Percentiles rank a stretch among this genome's conserved stretches.
These are phyloP conservation scores for Paramecium sexaurelia DNA, from an alignment of 73 alveolate species.

Conservation along the genomic window DNA sequence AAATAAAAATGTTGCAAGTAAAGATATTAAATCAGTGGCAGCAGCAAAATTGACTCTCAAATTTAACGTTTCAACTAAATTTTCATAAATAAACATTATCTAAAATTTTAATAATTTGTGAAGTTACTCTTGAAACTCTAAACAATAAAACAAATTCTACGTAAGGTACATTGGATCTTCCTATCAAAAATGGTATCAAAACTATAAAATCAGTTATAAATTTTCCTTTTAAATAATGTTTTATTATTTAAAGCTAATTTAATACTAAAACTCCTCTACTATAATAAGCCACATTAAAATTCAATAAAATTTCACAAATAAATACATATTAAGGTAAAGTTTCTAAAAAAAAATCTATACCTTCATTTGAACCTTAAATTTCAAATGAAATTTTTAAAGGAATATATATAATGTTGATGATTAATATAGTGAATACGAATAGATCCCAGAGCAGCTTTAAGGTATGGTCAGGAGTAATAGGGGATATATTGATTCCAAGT, in stretches of 20 bases:
- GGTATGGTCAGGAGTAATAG: constrained; percentile 8
- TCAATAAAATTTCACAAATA: constrained; percentile 14
- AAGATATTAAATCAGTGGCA: background rate
- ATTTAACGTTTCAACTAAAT: constrained; percentile 17
- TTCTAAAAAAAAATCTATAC: constrained; percentile 21
- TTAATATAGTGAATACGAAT: background rate
- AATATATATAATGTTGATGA: constrained; percentile 5
- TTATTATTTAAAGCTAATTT: background rate
- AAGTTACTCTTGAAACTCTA: constrained; percentile 54
- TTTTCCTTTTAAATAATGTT: constrained; percentile 55
- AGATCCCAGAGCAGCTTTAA: constrained; percentile 23
- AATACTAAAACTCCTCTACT: constrained; percentile 21
- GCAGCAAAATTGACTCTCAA: constrained; percentile 44
- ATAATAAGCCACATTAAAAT: constrained; percentile 50
- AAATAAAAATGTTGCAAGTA: background rate
- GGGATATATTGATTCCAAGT: background rate
- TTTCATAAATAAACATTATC: constrained; percentile 28
- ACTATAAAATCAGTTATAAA: constrained; percentile 40
- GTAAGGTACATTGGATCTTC: constrained; percentile 41
- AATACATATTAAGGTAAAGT: constrained; percentile 43
- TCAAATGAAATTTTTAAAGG: constrained; percentile 47
- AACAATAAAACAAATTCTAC: constrained; percentile 31
- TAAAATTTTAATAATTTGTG: background rate
- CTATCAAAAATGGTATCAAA: constrained; percentile 40
- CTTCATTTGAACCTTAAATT: background rate